Conservation (phyloP, 768 basidiomycete species). For the Tricholoma bakamatsutake region DNA sequence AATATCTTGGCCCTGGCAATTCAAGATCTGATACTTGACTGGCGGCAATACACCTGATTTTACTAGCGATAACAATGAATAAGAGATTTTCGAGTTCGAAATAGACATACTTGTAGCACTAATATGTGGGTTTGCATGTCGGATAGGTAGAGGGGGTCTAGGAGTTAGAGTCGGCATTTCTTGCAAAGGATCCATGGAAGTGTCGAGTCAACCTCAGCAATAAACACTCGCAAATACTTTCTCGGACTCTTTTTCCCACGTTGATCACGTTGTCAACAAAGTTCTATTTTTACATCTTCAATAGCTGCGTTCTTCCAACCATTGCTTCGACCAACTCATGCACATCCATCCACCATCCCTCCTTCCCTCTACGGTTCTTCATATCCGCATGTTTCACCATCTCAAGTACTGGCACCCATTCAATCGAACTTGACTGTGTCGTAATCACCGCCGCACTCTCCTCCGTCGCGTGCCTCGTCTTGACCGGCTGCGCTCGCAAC, state of each 20-base stretch:
- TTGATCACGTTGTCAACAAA: constrained; percentile 9
- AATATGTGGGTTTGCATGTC: constrained; percentile 46
- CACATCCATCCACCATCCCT: constrained; percentile 70
- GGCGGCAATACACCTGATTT: constrained; percentile 43
- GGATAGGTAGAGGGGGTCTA: constrained; percentile 47
- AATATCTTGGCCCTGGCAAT: constrained; percentile 82
- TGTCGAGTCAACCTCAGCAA: constrained; percentile 21
- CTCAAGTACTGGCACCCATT: constrained; percentile 80
- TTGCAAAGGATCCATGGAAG: constrained; percentile 15
- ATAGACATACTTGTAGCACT: constrained; percentile 33
- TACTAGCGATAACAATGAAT: constrained; percentile 23
- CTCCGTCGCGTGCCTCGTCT: constrained; percentile 46
- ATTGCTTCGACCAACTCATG: constrained; percentile 71
- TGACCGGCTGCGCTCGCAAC: constrained; percentile 44
- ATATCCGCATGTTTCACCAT: constrained; percentile 88
- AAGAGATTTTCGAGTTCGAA: constrained; percentile 1
- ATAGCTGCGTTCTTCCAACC: constrained; percentile 56
- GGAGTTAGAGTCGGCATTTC: constrained; percentile 21
- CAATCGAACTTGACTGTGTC: constrained; percentile 74
- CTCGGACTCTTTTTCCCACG: constrained; percentile 24
- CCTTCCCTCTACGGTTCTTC: constrained; percentile 77
- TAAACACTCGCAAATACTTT: constrained; percentile 24
- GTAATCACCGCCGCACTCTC: constrained; percentile 88
- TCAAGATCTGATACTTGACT: constrained; percentile 91
- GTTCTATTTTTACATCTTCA: constrained; percentile 1